Base-by-base conservation (phyloP, 176 grass and related monocot genomes). In the Eragrostis curvula region DNA sequence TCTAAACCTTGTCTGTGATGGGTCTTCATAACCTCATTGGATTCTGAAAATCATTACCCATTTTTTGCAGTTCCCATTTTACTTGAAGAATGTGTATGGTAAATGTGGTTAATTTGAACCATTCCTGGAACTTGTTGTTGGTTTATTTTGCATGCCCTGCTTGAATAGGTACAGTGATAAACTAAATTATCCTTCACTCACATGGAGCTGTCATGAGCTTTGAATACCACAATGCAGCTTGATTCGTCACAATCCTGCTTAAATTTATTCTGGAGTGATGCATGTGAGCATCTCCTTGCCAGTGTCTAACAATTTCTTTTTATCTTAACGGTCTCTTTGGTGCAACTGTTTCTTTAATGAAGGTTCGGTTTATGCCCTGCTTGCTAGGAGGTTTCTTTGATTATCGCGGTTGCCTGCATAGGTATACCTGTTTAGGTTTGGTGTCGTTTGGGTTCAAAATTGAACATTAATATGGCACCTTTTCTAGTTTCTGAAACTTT, bases 1-100 rank as follows among this genome's bases (percentile, higher is more conserved):
- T n/a, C 17, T n/a, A 79, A 63, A 55, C 16, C 16, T 62, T 64
- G 56, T 79, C 71, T 55, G 47, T 42, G 66, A 44, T 70, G 48
- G 6, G 8, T 32, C 65, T 23, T 28, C 14, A 9, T 36, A 36
- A 2, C 32, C 32, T 36, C 32, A 36, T 36, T 56, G 25, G 67
- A 81, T 56, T 81, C 15, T 85, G 58, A 52, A 42, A 12, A 41
- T 73, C 44, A 7, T 30, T 40, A 41, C 29, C 20, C 1, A 18
- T 53, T 81, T 71, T 71, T 45, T n/a, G 71, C 9, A 62, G 28
- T 49, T 13, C 6, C 66, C 24, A 42, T 42, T 68, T 61, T 45
- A 7, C 39, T 56, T 57, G 20, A 18, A 27, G 16, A 29, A 20
- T 9, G 42, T 78, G 25, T 45, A 45, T 62, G 17, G 27, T 74